Conservation (phyloP, 371 early-diverging fungal genomes). For the Lichtheimia corymbifera region DNA sequence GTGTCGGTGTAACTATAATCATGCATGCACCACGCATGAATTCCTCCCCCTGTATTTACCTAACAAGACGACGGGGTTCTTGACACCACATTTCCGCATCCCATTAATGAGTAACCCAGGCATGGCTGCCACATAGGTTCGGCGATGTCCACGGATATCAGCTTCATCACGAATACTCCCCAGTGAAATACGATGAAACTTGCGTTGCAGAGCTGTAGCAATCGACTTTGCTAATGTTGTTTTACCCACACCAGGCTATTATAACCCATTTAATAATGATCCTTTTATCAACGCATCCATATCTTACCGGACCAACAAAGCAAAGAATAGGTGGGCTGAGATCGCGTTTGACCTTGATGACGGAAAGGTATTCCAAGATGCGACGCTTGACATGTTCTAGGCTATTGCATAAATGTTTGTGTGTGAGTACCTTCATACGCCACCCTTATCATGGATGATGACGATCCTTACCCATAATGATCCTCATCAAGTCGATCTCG, state of each 20-base stretch:
- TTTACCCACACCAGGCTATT: slow-evolving; percentile 79
- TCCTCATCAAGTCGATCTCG: slow-evolving; percentile 70
- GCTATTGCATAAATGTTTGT: slow-evolving; percentile 11
- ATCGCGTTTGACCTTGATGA: slow-evolving; percentile 73
- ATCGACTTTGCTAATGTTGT: slow-evolving; percentile 80
- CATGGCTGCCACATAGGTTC: slow-evolving; percentile 89
- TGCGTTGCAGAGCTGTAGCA: slow-evolving; percentile 75
- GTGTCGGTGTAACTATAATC: neutral
- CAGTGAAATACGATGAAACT: slow-evolving; percentile 81
- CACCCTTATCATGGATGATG: too few species aligned
- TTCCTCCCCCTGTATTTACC: slow-evolving; percentile 35
- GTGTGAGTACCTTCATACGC: neutral
- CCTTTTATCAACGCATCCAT: neutral
- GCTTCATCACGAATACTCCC: slow-evolving; percentile 92
- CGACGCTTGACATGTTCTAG: slow-evolving; percentile 82
- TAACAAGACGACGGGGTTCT: slow-evolving; percentile 79
- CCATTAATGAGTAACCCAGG: slow-evolving; percentile 85
- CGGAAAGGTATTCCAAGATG: slow-evolving; percentile 82
- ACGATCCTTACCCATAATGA: slow-evolving; percentile 66
- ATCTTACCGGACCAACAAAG: slow-evolving; percentile 65
- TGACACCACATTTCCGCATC: slow-evolving; percentile 70
- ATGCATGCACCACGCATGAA: too few species aligned
- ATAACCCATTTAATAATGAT: neutral
- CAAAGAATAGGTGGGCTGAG: slow-evolving; percentile 75
- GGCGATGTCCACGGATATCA: slow-evolving; percentile 87